A percentile compares a stretch with the other conserved stretches of the same genome.
Conservation (phyloP, 1,139 yeast species). For the Kurtzmaniella quercitrusa region DNA sequence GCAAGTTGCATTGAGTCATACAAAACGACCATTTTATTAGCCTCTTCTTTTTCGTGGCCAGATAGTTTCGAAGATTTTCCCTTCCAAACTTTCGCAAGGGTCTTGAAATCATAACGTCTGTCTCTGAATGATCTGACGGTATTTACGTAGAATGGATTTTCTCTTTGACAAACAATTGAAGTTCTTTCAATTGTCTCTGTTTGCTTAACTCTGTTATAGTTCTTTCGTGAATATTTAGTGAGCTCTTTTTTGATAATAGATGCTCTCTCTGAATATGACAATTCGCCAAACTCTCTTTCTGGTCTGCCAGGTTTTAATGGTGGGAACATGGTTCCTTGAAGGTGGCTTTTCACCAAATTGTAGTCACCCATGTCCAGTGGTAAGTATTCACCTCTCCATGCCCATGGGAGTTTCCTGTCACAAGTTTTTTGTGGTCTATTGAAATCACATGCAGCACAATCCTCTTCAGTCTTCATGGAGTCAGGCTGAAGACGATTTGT, state of each 20-base stretch:
- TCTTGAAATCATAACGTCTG: conserved; percentile 93
- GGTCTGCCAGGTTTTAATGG: conserved; percentile 54
- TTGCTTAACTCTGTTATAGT: conserved; percentile 74
- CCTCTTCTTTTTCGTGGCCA: conserved; percentile 65
- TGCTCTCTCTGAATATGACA: conserved; percentile 77
- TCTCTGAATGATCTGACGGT: conserved; percentile 95
- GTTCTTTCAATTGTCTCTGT: conserved; percentile 86
- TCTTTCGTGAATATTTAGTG: conserved; percentile 82
- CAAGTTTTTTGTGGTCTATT: conserved; percentile 93
- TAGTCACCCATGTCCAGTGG: conserved; percentile 94
- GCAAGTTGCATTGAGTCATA: conserved; percentile 96
- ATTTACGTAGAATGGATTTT: conserved; percentile 93
- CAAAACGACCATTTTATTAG: conserved; percentile 87
- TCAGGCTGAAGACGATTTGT: conserved; percentile 97
- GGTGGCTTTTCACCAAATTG: conserved; percentile 79
- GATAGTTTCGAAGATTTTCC: conserved; percentile 61
- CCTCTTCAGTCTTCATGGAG: conserved; percentile 92
- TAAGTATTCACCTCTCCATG: conserved; percentile 96
- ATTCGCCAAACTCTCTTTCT: conserved; percentile 64
- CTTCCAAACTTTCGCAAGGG: conserved; percentile 92
- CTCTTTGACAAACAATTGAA: conserved; percentile 95
- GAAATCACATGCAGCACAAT: conserved; percentile 96
- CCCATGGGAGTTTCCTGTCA: conserved; percentile 90
- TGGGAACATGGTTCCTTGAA: conserved; percentile 77
- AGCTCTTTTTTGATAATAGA: conserved; percentile 69